A percentile compares a stretch with the other conserved stretches of the same genome.
Conservation (phyloP, 208 protist species). For the Trypanosoma scelopori region DNA sequence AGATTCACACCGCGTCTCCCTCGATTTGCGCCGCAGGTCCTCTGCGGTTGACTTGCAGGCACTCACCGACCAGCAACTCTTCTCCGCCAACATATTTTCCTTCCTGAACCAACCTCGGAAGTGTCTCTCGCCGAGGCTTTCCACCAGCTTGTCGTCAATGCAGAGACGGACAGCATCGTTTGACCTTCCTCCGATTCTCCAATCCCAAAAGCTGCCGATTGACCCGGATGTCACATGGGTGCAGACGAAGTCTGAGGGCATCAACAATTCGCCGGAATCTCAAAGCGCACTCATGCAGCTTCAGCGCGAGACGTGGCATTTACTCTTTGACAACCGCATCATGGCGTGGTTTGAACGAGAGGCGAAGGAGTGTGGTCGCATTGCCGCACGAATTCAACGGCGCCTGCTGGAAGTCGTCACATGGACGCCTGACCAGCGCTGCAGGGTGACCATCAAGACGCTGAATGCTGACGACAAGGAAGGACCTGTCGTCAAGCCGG, state of each 20-base stretch:
- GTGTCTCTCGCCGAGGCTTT: background rate
- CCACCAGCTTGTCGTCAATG: no score
- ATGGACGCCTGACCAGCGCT: constrained; percentile 12
- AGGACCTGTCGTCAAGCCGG: background rate
- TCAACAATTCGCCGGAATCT: background rate
- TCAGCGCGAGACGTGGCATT: constrained; percentile 75
- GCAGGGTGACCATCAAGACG: background rate
- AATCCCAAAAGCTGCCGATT: background rate
- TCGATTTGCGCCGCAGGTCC: constrained; percentile 7
- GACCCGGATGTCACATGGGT: background rate
- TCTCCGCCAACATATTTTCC: constrained; percentile 58
- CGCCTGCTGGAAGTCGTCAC: constrained; percentile 71
- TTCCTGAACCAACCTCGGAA: constrained; percentile 33
- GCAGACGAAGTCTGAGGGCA: background rate
- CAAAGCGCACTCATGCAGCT: constrained; percentile 39
- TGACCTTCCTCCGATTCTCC: constrained; percentile 12
- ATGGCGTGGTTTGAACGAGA: constrained; percentile 86
- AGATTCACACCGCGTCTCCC: background rate
- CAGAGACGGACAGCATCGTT: no score
- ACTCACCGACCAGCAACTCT: constrained; percentile 52
- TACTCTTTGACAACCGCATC: constrained; percentile 85
- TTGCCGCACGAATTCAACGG: constrained; percentile 59
- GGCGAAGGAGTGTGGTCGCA: constrained; percentile 55
- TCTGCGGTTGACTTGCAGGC: constrained; percentile 23
- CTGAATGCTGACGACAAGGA: background rate